Conservation (phyloP, 352 stramenopile species). For the Lagenidium giganteum region DNA sequence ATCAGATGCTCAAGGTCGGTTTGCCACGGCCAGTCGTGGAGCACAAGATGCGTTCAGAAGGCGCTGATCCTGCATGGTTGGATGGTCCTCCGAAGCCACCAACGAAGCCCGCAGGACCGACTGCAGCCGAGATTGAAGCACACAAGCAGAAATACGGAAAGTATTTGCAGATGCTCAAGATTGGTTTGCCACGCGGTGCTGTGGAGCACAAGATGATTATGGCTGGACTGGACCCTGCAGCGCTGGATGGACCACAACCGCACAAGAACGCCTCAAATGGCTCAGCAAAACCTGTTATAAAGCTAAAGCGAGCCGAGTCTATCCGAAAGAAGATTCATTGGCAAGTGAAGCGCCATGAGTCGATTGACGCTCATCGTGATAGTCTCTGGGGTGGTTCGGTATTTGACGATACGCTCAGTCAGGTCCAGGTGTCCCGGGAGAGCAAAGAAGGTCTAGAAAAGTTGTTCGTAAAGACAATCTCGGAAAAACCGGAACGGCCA, state of each 20-base stretch:
- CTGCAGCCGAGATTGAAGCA: constrained; percentile 42
- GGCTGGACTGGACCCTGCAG: constrained; percentile 57
- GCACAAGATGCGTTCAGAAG: constrained; percentile 84
- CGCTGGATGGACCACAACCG: constrained; percentile 67
- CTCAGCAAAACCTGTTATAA: constrained; percentile 25
- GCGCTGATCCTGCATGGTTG: constrained; percentile 55
- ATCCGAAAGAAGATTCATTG: constrained; percentile 86
- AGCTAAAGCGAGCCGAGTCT: constrained; percentile 56
- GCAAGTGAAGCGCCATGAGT: constrained; percentile 53
- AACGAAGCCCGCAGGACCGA: constrained; percentile 24
- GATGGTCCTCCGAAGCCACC: constrained; percentile 46
- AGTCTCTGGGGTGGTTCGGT: constrained; percentile 55
- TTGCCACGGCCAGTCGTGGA: constrained; percentile 59
- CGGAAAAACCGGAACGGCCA: constrained; percentile 38
- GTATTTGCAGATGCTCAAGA: constrained; percentile 82
- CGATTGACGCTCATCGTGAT: constrained; percentile 32
- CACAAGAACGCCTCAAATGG: too few relatives aligned
- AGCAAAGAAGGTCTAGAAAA: constrained; percentile 73
- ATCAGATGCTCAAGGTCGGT: constrained; percentile 78
- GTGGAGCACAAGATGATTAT: constrained; percentile 86
- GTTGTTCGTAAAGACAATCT: constrained; percentile 72
- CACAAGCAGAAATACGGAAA: constrained; percentile 75
- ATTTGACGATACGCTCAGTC: constrained; percentile 32
- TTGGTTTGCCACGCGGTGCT: constrained; percentile 64
- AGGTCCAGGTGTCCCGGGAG: constrained; percentile 60